Conservation (phyloP, 306 rosid genomes). For the Rosa rugosa region DNA sequence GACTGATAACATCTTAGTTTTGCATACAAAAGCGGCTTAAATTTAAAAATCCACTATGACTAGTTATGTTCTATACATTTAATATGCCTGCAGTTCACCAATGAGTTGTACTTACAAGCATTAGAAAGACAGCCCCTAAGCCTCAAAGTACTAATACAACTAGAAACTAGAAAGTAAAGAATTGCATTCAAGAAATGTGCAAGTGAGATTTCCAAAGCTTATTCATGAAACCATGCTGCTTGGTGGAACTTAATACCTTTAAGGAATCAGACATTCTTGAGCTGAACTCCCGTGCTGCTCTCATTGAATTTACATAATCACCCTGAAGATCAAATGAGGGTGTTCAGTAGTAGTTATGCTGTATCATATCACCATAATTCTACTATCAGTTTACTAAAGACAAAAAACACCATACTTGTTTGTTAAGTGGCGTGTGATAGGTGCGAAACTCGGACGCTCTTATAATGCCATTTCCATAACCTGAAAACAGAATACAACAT, state of each 20-base stretch:
- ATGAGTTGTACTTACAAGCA: not conserved
- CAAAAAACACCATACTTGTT: slow-evolving; percentile 55
- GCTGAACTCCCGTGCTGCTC: slow-evolving; percentile 85
- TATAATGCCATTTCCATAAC: slow-evolving; percentile 71
- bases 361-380: slow-evolving; percentile 23
- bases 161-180: not conserved
- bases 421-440: slow-evolving; percentile 88
- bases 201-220: slow-evolving; percentile 6
- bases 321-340: slow-evolving; percentile 47
- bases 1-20: not conserved
- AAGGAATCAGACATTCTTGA: slow-evolving; percentile 66
- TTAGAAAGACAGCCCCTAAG: not conserved
- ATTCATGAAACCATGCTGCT: slow-evolving; percentile 9
- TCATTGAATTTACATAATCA: slow-evolving; percentile 82
- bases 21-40: not conserved
- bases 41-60: not conserved
- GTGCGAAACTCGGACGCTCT: slow-evolving; percentile 94
- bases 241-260: slow-evolving; percentile 55
- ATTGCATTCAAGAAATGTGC: slow-evolving; percentile 13
- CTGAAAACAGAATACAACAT: slow-evolving; percentile 48
- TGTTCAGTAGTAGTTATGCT: slow-evolving; percentile 9
- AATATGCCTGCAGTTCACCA: slow-evolving; percentile 9
- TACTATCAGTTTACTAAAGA: slow-evolving; percentile 20
- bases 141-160: not conserved
- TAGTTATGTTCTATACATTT: not conserved